These are phyloP conservation scores for Phytophthora fragariaefolia DNA, from an alignment of 352 stramenopile genomes.

Conservation along the genomic window DNA sequence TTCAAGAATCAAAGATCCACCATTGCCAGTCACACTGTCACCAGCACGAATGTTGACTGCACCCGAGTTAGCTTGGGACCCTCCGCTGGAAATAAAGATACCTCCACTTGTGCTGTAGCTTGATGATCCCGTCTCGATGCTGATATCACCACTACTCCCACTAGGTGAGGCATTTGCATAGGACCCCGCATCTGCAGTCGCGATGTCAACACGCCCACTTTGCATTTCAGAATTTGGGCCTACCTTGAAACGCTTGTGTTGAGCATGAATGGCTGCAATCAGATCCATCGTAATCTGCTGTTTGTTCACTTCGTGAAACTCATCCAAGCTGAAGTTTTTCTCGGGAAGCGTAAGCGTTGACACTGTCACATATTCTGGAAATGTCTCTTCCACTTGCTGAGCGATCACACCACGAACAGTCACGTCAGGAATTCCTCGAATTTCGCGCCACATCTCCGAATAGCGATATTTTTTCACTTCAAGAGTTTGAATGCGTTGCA, in stretches of 20 bases:
- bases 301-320: slow-evolving; percentile 96
- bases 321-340: slow-evolving; percentile 87
- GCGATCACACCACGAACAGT: slow-evolving; percentile 93
- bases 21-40: slow-evolving; percentile 37
- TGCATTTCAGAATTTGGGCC: slow-evolving; percentile 47
- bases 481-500: slow-evolving; percentile 89
- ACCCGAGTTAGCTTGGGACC: slow-evolving; percentile 31
- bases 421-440: slow-evolving; percentile 80
- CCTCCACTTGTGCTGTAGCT: slow-evolving; percentile 38
- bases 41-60: slow-evolving; percentile 40
- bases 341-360: slow-evolving; percentile 87
- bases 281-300: slow-evolving; percentile 92
- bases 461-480: slow-evolving; percentile 93
- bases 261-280: slow-evolving; percentile 89
- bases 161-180: slow-evolving; percentile 43
- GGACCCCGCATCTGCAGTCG: slow-evolving; percentile 51
- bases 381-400: slow-evolving; percentile 91
- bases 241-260: slow-evolving; percentile 73
- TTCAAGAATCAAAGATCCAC: slow-evolving; percentile 46
- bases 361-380: slow-evolving; percentile 93
- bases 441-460: slow-evolving; percentile 88
- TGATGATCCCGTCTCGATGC: slow-evolving; percentile 46
- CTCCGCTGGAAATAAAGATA: slow-evolving; percentile 42
- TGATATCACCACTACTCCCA: slow-evolving; percentile 43
- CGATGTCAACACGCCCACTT: slow-evolving; percentile 56